Conservation (phyloP, 768 basidiomycete species). For the Rhizopogon sp. region DNA sequence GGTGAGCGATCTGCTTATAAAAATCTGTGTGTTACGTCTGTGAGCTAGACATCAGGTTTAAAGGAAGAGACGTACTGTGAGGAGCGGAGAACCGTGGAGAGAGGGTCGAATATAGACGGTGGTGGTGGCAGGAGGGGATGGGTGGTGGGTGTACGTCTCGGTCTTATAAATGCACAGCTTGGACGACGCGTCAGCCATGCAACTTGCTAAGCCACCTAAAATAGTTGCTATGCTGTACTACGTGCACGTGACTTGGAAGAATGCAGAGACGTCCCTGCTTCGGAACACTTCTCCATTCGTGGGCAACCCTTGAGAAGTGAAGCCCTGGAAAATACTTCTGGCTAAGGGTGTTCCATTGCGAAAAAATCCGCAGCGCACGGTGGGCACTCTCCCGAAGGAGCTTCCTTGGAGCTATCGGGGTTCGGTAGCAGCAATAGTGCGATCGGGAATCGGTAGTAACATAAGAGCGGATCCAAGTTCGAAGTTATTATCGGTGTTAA, state of each 20-base stretch:
- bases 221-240: not conserved
- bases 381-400: no score
- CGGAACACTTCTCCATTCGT: no score
- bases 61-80: not conserved
- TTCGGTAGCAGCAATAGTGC: not conserved
- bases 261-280: no score
- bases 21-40: constrained; percentile 4
- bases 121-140: not conserved
- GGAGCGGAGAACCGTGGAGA: not conserved
- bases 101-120: not conserved
- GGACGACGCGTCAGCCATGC: constrained; percentile 27
- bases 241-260: not conserved
- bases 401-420: no score
- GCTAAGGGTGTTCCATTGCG: no score
- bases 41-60: not conserved
- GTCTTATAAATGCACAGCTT: constrained; percentile 25
- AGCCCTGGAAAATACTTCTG: no score
- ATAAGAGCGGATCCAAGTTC: no score
- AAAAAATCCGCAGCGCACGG: no score
- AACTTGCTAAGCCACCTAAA: constrained; percentile 1
- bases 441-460: no score
- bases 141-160: not conserved
- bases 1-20: not conserved
- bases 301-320: no score
- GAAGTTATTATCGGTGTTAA: no score